Conservation (phyloP, 2,329 filamentous ascomycete genomes). For the Pestalotiopsis sp. region DNA sequence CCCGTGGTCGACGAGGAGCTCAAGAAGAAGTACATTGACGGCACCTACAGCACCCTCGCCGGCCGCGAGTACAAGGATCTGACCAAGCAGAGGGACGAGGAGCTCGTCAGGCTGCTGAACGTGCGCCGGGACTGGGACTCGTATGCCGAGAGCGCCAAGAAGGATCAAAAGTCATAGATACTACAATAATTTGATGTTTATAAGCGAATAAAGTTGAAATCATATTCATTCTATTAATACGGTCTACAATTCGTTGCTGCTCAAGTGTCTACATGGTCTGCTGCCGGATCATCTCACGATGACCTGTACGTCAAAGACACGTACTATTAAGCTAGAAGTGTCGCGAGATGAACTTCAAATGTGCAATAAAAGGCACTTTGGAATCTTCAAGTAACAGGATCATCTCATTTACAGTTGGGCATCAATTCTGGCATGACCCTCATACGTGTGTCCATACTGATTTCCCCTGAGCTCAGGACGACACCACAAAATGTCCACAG, state of each 20-base stretch:
- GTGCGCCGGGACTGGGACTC: constrained; percentile 18
- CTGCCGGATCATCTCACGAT: too few relatives aligned
- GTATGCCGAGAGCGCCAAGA: constrained; percentile 9
- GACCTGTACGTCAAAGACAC: too few relatives aligned
- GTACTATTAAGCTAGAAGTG: too few relatives aligned
- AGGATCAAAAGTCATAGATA: constrained; percentile 1
- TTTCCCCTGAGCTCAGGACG: background rate
- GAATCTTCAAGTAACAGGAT: background rate
- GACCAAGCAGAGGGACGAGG: constrained; percentile 19
- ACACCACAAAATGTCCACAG: background rate
- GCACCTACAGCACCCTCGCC: constrained; percentile 14
- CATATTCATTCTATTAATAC: too few relatives aligned
- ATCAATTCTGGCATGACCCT: background rate
- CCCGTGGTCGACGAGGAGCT: constrained; percentile 21
- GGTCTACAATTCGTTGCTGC: too few relatives aligned
- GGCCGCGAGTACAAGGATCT: constrained; percentile 17
- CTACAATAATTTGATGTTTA: background rate
- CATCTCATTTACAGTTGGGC: background rate
- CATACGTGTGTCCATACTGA: background rate
- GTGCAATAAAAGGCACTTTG: background rate
- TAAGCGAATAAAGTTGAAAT: background rate
- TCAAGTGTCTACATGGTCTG: too few relatives aligned
- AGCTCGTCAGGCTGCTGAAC: constrained; percentile 20
- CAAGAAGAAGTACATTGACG: constrained; percentile 20
- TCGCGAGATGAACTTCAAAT: background rate